These are phyloP conservation scores for Agarophyton chilense DNA, from an alignment of 23 red algal genomes.

Conservation along the genomic window DNA sequence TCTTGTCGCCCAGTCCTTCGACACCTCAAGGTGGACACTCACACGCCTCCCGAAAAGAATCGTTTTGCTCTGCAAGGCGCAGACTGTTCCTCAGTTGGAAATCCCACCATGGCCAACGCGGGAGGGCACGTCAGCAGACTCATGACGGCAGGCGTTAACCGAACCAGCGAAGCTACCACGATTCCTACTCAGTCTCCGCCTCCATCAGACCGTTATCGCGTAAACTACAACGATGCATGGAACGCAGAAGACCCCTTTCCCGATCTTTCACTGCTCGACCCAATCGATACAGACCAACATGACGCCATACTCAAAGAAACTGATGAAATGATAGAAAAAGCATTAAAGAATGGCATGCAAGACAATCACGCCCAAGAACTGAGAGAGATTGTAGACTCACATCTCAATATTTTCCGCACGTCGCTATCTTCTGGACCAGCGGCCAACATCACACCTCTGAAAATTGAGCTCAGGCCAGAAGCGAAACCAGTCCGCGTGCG, in stretches of 20 bases:
- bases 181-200: too few species aligned
- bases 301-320: neutral
- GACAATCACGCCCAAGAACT: too few species aligned
- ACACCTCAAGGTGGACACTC: neutral
- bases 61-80: neutral
- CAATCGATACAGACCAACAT: constrained; percentile 7
- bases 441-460: neutral
- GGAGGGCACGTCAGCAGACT: neutral
- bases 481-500: neutral
- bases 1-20: neutral
- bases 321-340: neutral
- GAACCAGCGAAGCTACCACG: neutral
- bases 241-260: constrained; percentile 20
- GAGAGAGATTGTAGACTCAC: too few species aligned
- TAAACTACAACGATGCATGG: neutral
- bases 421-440: neutral
- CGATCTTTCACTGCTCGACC: constrained; percentile 5
- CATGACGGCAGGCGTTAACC: neutral
- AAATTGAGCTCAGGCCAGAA: neutral
- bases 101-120: neutral
- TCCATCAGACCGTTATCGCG: neutral
- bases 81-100: neutral
- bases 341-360: neutral
- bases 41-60: neutral
- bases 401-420: neutral